phyloP scores from a whole-genome alignment of 371 early-diverging fungal species.

The Rhizopus stolonifer region DNA sequence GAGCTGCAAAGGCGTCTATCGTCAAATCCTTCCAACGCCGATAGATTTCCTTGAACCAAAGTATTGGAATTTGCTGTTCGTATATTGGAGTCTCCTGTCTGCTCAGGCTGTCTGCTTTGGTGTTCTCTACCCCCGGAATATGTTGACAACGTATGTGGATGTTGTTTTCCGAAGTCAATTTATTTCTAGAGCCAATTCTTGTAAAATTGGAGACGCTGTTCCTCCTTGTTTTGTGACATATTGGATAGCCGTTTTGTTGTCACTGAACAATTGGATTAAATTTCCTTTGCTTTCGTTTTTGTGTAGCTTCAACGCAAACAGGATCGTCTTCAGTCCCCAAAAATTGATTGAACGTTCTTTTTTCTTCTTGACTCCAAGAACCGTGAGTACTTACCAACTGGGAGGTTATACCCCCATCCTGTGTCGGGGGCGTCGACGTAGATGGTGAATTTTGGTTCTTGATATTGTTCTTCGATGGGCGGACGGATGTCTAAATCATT shows the following conservation, averaged over 20 bases:
- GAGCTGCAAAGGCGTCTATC: constrained; percentile 30
- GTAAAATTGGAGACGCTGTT: not conserved
- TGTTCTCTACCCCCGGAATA: not conserved
- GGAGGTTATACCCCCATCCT: not conserved
- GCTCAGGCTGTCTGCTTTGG: constrained; percentile 3
- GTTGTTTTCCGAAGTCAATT: constrained; percentile 1
- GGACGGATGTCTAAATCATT: constrained; percentile 11
- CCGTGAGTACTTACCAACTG: not conserved
- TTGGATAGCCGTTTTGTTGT: constrained; percentile 5
- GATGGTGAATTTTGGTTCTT: not conserved
- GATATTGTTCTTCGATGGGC: no score
- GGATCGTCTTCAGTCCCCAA: no score
- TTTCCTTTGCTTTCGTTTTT: not conserved
- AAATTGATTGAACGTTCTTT: constrained; percentile 6
- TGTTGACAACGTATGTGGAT: not conserved
- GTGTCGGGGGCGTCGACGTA: not conserved
- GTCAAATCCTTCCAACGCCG: not conserved
- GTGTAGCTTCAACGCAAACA: not conserved
- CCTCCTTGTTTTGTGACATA: constrained; percentile 7
- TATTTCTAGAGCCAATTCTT: constrained; percentile 1
- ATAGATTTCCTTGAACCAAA: not conserved
- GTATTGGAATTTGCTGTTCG: not conserved
- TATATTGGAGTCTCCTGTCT: constrained; percentile 1
- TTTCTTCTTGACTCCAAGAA: constrained; percentile 7
- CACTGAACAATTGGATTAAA: not conserved